Evolutionary conservation across 345 rosid species (phyloP).

Genomic region (Eucalyptus fibrosa): DNA sequence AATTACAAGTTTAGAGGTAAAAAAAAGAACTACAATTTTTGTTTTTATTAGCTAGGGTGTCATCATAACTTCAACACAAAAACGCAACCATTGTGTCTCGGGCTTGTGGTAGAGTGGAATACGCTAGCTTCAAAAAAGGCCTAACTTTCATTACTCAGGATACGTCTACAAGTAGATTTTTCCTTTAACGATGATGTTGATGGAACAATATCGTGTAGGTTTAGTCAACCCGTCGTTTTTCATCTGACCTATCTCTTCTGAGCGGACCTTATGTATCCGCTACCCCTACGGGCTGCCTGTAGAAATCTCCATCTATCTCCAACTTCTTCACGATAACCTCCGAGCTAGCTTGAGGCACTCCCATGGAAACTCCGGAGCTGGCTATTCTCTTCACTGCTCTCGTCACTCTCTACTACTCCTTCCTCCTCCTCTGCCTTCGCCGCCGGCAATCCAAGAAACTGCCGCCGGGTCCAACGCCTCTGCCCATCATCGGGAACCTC

Average conservation of each 20-base stretch:
- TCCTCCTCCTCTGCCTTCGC: background rate
- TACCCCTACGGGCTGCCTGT: background rate
- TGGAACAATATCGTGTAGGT: background rate
- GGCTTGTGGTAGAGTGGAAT: background rate
- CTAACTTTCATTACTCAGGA: background rate
- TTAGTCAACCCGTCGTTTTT: background rate
- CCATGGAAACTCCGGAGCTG: background rate
- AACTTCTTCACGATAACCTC: background rate
- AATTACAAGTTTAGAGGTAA: background rate
- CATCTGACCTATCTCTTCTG: background rate
- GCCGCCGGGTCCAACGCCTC: background rate
- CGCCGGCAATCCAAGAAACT: background rate
- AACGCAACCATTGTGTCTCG: background rate
- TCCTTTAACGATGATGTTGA: background rate
- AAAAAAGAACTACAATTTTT: background rate
- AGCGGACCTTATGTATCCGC: background rate
- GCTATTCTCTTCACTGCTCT: background rate
- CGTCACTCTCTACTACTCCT: background rate
- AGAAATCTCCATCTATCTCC: background rate
- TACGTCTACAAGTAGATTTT: background rate
- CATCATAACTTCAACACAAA: background rate
- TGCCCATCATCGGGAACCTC: conserved; percentile 13
- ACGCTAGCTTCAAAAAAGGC: background rate
- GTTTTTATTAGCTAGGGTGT: background rate
- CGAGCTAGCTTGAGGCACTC: background rate